Conservation (phyloP, 352 stramenopile genomes). For the Globisporangium apiculatum region DNA sequence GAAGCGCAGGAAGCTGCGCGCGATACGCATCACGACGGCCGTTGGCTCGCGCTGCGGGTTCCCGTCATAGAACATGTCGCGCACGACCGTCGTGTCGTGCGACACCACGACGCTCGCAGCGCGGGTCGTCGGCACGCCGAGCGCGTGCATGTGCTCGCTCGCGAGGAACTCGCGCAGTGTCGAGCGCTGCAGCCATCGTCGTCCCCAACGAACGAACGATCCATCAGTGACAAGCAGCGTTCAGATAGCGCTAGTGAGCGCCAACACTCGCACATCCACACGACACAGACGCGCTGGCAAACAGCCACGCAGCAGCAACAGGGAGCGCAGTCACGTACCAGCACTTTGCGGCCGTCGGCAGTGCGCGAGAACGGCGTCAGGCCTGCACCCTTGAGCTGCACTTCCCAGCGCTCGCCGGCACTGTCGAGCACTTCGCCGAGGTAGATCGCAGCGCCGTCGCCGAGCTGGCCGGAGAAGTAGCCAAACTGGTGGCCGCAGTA, state of each 20-base stretch:
- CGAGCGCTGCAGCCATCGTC: constrained; percentile 52
- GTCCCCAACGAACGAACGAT: no score
- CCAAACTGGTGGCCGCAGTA: constrained; percentile 92
- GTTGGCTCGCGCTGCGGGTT: constrained; percentile 58
- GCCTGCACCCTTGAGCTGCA: constrained; percentile 96
- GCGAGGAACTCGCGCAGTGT: constrained; percentile 96
- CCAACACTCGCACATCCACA: background rate
- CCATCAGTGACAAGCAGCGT: no score
- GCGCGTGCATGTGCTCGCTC: constrained; percentile 93
- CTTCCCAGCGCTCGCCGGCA: constrained; percentile 73
- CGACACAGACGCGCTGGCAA: no score
- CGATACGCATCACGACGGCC: constrained; percentile 57
- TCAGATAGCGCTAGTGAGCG: background rate
- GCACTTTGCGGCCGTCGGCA: constrained; percentile 91
- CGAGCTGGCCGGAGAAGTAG: constrained; percentile 88
- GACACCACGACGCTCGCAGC: constrained; percentile 79
- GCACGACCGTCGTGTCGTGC: constrained; percentile 53
- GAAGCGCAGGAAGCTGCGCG: no score
- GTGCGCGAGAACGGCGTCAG: constrained; percentile 93
- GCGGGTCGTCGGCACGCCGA: constrained; percentile 18
- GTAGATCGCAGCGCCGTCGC: constrained; percentile 87
- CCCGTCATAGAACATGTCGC: no score
- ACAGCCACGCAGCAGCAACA: background rate
- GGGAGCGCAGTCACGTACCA: constrained; percentile 14
- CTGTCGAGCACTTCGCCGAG: constrained; percentile 74